Evolutionary conservation across 345 rosid genomes (phyloP).

Genomic region (Erodium maritimum): DNA sequence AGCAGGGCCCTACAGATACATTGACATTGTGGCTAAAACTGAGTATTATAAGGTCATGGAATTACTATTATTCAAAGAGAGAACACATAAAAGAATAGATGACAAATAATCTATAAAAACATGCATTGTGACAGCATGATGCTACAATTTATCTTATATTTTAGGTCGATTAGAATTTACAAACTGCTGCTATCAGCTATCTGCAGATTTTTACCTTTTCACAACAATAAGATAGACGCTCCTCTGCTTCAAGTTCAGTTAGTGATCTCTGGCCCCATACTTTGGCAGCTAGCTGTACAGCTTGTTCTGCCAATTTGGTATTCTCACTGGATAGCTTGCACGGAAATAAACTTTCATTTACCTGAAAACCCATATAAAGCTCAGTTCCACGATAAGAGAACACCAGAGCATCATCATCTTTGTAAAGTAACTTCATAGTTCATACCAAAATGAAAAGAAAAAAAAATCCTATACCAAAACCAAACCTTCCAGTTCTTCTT

Average conservation of each 20-base stretch:
- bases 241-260: conserved; percentile 94
- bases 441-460: conserved; percentile 2
- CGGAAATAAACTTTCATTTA: conserved; percentile 76
- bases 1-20: conserved; percentile 60
- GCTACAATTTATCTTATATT: too few relatives aligned
- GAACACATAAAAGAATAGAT: not conserved
- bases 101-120: too few relatives aligned
- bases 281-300: conserved; percentile 65
- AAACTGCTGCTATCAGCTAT: conserved; percentile 6
- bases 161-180: not conserved
- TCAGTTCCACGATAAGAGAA: conserved; percentile 5
- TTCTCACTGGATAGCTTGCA: conserved; percentile 62
- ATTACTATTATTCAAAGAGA: too few relatives aligned
- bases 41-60: too few relatives aligned
- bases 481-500: conserved; percentile 88
- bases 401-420: not conserved
- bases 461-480: conserved; percentile 7
- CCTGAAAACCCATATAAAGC: conserved; percentile 31
- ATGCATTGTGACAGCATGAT: too few relatives aligned
- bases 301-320: conserved; percentile 65
- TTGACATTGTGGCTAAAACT: not conserved
- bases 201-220: conserved; percentile 52
- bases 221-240: conserved; percentile 82
- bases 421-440: not conserved
- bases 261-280: conserved; percentile 81